Conservation (phyloP, 2,329 filamentous ascomycete genomes). For the Alternaria longipes region DNA sequence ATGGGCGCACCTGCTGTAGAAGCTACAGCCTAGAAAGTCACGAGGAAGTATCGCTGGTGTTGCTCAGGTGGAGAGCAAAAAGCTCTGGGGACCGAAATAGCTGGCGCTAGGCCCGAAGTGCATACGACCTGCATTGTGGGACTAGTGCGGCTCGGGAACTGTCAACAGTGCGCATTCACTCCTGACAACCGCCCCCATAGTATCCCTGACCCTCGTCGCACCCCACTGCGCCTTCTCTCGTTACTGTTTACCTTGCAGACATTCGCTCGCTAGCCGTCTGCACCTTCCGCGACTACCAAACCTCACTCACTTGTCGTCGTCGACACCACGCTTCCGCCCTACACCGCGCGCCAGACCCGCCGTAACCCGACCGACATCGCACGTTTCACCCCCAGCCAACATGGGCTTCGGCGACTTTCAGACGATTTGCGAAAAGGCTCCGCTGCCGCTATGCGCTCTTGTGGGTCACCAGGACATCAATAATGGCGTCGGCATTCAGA, state of each 20-base stretch:
- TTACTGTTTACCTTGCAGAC: conserved; percentile 27
- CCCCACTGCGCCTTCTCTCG: conserved; percentile 32
- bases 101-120: conserved; percentile 4
- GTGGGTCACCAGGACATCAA: conserved; percentile 78
- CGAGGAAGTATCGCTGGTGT: background rate
- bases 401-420: conserved; percentile 95
- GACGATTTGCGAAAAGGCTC: conserved; percentile 82
- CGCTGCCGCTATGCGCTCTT: conserved; percentile 86
- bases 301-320: conserved; percentile 8
- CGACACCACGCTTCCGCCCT: conserved; percentile 17
- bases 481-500: conserved; percentile 79
- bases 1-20: background rate
- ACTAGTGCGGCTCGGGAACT: conserved; percentile 23
- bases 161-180: conserved; percentile 32
- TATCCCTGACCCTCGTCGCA: conserved; percentile 30
- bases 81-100: conserved; percentile 8
- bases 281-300: conserved; percentile 20
- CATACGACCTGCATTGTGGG: conserved; percentile 7
- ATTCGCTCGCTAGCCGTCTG: conserved; percentile 34
- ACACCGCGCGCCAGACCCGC: conserved; percentile 10
- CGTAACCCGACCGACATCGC: conserved; percentile 15
- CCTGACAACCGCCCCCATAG: conserved; percentile 43
- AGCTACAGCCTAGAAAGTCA: background rate
- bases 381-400: conserved; percentile 19
- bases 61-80: conserved; percentile 1